Percentiles rank a stretch among this genome's conserved stretches.
Evolutionary conservation across 1,139 yeast genomes (phyloP).

Genomic region (Suhomyces anneliseae): DNA sequence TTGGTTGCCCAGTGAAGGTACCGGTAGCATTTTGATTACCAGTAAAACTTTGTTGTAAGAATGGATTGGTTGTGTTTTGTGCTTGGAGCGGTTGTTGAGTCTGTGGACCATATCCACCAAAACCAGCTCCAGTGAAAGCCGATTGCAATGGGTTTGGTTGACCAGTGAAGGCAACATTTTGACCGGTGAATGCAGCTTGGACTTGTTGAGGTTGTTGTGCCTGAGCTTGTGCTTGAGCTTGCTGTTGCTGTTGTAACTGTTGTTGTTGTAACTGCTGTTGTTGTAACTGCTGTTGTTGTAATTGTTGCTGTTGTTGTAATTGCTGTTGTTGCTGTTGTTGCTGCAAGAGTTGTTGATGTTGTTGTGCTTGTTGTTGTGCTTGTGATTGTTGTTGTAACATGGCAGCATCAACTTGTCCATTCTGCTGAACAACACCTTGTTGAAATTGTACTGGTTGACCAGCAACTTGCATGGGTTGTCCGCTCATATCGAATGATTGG

Average conservation of each 20-base stretch:
- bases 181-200: constrained; percentile 4
- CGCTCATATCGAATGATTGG: constrained; percentile 1
- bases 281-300: constrained; percentile 11
- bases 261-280: constrained; percentile 16
- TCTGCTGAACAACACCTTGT: constrained; percentile 6
- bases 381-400: constrained; percentile 14
- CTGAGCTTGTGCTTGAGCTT: constrained; percentile 14
- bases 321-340: constrained; percentile 21
- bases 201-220: constrained; percentile 19
- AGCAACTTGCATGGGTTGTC: too few species aligned
- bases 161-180: constrained; percentile 1
- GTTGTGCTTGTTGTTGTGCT: constrained; percentile 6
- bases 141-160: constrained; percentile 21
- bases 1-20: constrained; percentile 2
- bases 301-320: constrained; percentile 11
- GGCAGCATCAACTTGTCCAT: constrained; percentile 11
- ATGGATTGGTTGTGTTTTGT: constrained; percentile 19
- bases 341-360: constrained; percentile 9
- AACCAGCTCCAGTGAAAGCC: constrained; percentile 55
- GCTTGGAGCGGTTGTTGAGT: constrained; percentile 16
- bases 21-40: constrained; percentile 18
- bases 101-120: constrained; percentile 51
- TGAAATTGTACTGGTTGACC: constrained; percentile 1
- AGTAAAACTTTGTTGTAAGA: constrained; percentile 8
- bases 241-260: constrained; percentile 11